Conservation (phyloP, 306 rosid species). For the Morella rubra region DNA sequence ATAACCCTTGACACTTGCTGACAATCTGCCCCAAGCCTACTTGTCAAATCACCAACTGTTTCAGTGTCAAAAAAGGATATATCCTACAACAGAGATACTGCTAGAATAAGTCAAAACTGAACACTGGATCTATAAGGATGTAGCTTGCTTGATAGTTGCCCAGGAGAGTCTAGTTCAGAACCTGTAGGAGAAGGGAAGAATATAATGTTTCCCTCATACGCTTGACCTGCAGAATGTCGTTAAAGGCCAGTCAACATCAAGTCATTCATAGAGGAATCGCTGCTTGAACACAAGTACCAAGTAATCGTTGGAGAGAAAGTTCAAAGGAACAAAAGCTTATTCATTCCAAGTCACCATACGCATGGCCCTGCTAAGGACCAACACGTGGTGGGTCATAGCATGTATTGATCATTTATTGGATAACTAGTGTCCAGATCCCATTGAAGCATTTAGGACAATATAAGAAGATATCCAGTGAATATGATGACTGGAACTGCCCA, state of each 20-base stretch:
- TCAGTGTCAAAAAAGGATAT: conserved; percentile 90
- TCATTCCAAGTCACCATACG: neutral
- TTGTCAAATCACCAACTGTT: conserved; percentile 96
- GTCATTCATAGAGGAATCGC: neutral
- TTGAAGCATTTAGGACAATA: neutral
- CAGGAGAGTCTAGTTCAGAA: conserved; percentile 28
- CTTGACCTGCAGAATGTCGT: conserved; percentile 68
- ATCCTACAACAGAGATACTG: conserved; percentile 71
- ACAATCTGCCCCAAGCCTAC: conserved; percentile 99
- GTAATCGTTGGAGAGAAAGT: neutral
- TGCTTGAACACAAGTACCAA: conserved; percentile 12
- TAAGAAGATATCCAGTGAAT: neutral
- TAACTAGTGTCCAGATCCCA: neutral
- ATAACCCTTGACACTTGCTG: conserved; percentile 97
- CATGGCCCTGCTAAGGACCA: neutral
- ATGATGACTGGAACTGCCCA: neutral
- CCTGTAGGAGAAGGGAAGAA: conserved; percentile 91
- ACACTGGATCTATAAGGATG: conserved; percentile 19
- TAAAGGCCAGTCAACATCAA: conserved; percentile 16
- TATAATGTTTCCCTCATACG: conserved; percentile 92
- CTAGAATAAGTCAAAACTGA: conserved; percentile 41
- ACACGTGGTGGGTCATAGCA: neutral
- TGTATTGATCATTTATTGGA: neutral
- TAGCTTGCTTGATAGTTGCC: conserved; percentile 11
- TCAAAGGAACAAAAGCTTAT: neutral